Evolutionary conservation across 2,329 filamentous ascomycete species (phyloP).

Genomic region (Fusarium subtropicale): DNA sequence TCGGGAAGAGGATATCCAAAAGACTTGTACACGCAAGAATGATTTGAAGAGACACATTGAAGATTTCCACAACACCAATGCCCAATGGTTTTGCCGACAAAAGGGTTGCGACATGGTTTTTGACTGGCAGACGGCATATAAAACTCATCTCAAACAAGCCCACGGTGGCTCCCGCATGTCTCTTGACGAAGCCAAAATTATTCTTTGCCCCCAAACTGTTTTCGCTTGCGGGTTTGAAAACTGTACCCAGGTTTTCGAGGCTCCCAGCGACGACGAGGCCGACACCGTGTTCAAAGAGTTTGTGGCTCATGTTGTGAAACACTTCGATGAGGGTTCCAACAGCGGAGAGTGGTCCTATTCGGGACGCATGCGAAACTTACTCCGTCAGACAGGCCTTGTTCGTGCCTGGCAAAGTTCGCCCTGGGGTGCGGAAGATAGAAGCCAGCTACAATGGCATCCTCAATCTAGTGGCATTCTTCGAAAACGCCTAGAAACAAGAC

Average conservation of each 20-base stretch:
- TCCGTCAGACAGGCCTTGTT: conserved; percentile 55
- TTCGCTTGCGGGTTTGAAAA: conserved; percentile 62
- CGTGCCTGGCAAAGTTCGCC: conserved; percentile 54
- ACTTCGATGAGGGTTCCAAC: conserved; percentile 58
- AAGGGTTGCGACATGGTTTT: conserved; percentile 59
- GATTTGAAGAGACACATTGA: conserved; percentile 63
- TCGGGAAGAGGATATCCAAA: conserved; percentile 55
- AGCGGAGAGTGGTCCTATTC: conserved; percentile 59
- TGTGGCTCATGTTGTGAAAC: conserved; percentile 60
- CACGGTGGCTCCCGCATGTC: conserved; percentile 58
- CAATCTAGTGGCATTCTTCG: conserved; percentile 56
- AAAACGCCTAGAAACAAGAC: conserved; percentile 60
- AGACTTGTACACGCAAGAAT: conserved; percentile 60
- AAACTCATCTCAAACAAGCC: conserved; percentile 58
- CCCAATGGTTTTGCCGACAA: conserved; percentile 60
- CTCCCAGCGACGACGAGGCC: conserved; percentile 55
- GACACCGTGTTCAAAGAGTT: conserved; percentile 58
- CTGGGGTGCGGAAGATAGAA: conserved; percentile 52
- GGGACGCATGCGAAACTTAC: conserved; percentile 58
- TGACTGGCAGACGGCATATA: conserved; percentile 62
- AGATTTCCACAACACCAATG: conserved; percentile 61
- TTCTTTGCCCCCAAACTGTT: conserved; percentile 59
- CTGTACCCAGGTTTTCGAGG: conserved; percentile 59
- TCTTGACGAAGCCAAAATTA: conserved; percentile 57
- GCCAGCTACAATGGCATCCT: conserved; percentile 56